These are phyloP conservation scores for Scytalidium lignicola DNA, from an alignment of 2,329 filamentous ascomycete species.

Conservation along the genomic window DNA sequence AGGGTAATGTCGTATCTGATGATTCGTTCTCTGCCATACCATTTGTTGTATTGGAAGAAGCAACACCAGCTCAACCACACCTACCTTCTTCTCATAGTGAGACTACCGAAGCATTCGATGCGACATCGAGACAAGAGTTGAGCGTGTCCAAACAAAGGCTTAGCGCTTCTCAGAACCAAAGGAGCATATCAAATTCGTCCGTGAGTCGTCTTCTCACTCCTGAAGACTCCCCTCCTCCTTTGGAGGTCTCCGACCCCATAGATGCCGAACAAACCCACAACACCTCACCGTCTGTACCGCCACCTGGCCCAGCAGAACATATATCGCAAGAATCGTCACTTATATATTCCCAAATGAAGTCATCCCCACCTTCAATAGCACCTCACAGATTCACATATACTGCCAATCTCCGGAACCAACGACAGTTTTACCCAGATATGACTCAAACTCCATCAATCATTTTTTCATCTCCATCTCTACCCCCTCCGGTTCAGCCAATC, in stretches of 20 bases:
- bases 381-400: slow-evolving; percentile 24
- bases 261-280: background rate
- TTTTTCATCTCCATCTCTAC: slow-evolving; percentile 28
- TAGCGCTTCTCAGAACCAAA: background rate
- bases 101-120: background rate
- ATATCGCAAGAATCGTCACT: slow-evolving; percentile 11
- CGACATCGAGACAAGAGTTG: background rate
- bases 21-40: slow-evolving; percentile 8
- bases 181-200: background rate
- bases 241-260: background rate
- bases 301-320: background rate
- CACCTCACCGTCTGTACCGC: background rate
- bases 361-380: slow-evolving; percentile 25
- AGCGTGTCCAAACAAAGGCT: background rate
- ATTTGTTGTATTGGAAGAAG: slow-evolving; percentile 3
- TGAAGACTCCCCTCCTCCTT: slow-evolving; percentile 26
- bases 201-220: slow-evolving; percentile 20
- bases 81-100: background rate
- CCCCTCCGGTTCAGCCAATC: slow-evolving; percentile 19
- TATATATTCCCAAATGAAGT: slow-evolving; percentile 20
- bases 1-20: slow-evolving; percentile 5
- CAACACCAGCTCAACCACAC: slow-evolving; percentile 1
- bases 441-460: slow-evolving; percentile 26
- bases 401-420: slow-evolving; percentile 22
- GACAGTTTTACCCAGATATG: slow-evolving; percentile 15